These are phyloP conservation scores for Pythium phragmitis DNA, from an alignment of 352 stramenopile species.

Conservation along the genomic window DNA sequence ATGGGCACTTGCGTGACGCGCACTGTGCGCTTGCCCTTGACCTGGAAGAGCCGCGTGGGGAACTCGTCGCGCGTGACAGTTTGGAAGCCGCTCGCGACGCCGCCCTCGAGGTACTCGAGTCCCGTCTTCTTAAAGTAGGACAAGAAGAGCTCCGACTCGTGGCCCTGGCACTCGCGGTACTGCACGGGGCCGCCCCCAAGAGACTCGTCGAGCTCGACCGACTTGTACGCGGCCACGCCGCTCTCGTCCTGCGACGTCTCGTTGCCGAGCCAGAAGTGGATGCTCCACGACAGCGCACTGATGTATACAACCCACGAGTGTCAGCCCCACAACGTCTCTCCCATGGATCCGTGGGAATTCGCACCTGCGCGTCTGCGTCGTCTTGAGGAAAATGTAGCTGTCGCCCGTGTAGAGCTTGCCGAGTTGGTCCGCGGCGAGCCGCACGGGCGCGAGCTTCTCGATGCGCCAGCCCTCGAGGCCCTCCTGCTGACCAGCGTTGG, in stretches of 20 bases:
- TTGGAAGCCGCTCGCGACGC: constrained; percentile 93
- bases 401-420: constrained; percentile 94
- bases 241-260: constrained; percentile 92
- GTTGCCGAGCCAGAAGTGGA: constrained; percentile 97
- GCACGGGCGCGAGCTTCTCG: constrained; percentile 75
- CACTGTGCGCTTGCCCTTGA: constrained; percentile 90
- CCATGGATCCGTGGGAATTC: not conserved
- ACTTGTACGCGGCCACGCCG: constrained; percentile 95
- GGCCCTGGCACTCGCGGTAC: constrained; percentile 85
- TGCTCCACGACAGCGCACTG: constrained; percentile 81
- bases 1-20: constrained; percentile 87
- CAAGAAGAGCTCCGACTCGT: constrained; percentile 89
- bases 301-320: not conserved
- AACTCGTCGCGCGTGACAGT: constrained; percentile 89
- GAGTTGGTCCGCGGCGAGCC: constrained; percentile 47
- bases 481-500: constrained; percentile 49
- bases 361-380: constrained; percentile 49
- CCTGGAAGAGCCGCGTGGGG: constrained; percentile 82
- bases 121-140: constrained; percentile 92
- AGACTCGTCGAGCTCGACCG: constrained; percentile 94
- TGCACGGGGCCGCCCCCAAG: constrained; percentile 91
- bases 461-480: constrained; percentile 86
- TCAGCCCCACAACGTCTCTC: not conserved
- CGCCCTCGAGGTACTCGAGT: constrained; percentile 92
- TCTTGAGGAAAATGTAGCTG: constrained; percentile 96